Base-by-base conservation (phyloP, 225 moss, liverwort and hornwort species). In the Ulota crispa region DNA sequence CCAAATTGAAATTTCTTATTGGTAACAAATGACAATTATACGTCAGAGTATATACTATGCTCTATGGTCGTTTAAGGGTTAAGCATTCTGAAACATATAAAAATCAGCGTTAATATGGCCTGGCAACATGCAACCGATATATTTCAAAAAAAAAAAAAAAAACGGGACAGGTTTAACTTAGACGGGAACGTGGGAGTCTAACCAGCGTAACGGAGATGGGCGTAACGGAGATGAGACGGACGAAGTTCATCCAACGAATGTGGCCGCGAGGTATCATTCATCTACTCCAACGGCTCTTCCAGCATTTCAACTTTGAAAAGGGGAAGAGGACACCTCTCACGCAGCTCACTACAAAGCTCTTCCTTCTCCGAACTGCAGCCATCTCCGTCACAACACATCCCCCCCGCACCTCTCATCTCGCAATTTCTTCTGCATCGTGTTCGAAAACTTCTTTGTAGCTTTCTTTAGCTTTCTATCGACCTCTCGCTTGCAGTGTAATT, bases 231-330 rank as follows among this genome's bases (percentile, higher is more conserved):
- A 72, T 14, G 50, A 18, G 19, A 59, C 13, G 37, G 1, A 21
- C 41, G 42, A 34, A 6, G 2, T 83, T 71, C 83, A 83, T 83
- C 78, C 28, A 0, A 13, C 1, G 0, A 7, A 20, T 16, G 19
- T 28, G 57, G 14, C 3, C 4, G 4, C 12, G 19, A 28, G 18
- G 2, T 28, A 64, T 7, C 39, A 34, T 78, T 37, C 81, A 50
- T 83, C 72, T 18, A 0, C 42, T 64, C 5, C 73, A 85, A 87
- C 87, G 87, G 85, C 79, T 85, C 78, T 66, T 12, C 54, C 27
- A 1, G 64, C 19, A 36, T 20, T 73, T 64, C 47, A 64, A 27
- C 11, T 84, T 87, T 78, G 78, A 87, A 84, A 69, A 50, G 50
- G 57, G 65, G 45, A 39, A 14, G 21, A 0, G 1, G 59, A 30